A percentile compares a stretch with the other conserved stretches of the same genome.
Evolutionary conservation across 2,329 filamentous ascomycete species (phyloP).

Genomic region (Biscogniauxia mediterranea): DNA sequence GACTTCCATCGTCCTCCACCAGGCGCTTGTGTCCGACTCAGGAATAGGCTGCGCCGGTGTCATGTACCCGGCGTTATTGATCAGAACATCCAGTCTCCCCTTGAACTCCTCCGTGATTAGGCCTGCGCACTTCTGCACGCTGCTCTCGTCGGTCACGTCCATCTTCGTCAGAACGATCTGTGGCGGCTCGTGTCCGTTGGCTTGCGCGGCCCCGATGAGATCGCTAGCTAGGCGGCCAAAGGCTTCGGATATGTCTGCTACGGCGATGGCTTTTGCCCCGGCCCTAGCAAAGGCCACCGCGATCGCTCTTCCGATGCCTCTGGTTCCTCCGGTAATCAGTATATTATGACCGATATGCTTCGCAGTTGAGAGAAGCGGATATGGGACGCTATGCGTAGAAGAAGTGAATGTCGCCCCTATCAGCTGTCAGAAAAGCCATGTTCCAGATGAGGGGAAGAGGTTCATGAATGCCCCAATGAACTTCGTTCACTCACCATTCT

Average conservation of each 20-base stretch:
- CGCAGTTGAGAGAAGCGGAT: conserved; percentile 9
- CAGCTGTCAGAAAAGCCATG: background rate
- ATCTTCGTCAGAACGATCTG: conserved; percentile 10
- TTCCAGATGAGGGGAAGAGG: too few relatives aligned
- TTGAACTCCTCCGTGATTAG: conserved; percentile 9
- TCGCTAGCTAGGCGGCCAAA: conserved; percentile 15
- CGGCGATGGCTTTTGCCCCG: conserved; percentile 22
- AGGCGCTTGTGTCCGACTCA: conserved; percentile 17
- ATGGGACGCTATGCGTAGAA: conserved; percentile 11
- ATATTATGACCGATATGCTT: conserved; percentile 16
- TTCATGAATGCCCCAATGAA: background rate
- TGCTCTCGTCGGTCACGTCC: conserved; percentile 16
- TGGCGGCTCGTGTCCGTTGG: conserved; percentile 17
- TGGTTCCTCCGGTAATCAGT: conserved; percentile 23
- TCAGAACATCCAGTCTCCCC: conserved; percentile 15
- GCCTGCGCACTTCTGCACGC: conserved; percentile 11
- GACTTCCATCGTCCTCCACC: conserved; percentile 24
- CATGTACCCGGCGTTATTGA: conserved; percentile 16
- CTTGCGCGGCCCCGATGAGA: conserved; percentile 15
- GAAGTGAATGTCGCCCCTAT: conserved; percentile 19
- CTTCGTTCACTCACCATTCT: conserved; percentile 9
- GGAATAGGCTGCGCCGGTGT: conserved; percentile 14
- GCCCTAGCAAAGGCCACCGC: conserved; percentile 21
- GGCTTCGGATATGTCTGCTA: conserved; percentile 18
- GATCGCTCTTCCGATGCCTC: conserved; percentile 19